Conservation (phyloP, 2,329 filamentous ascomycete species). For the Paecilomyces sp. region DNA sequence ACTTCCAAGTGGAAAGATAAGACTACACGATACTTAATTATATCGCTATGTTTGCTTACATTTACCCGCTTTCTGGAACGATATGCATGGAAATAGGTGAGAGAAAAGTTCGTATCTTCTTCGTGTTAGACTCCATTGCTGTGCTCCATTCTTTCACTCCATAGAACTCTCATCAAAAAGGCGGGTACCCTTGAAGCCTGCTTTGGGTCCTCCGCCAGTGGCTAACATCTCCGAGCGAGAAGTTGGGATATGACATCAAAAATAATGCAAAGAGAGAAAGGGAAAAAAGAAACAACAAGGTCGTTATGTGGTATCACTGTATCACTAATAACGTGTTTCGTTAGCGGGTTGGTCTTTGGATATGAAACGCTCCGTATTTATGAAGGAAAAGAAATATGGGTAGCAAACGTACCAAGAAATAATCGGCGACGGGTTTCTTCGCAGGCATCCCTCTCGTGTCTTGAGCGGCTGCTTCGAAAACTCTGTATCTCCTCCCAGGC, state of each 20-base stretch:
- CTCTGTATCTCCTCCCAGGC: conserved; percentile 82
- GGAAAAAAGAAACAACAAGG: not conserved
- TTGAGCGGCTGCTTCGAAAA: conserved; percentile 95
- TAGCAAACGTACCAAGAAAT: conserved; percentile 60
- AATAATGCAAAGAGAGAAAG: not conserved
- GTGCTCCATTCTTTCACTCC: not conserved
- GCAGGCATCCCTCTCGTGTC: conserved; percentile 96
- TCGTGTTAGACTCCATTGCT: not conserved
- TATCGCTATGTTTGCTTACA: not conserved
- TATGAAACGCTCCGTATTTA: not conserved
- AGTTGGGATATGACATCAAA: not conserved
- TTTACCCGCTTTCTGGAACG: not conserved
- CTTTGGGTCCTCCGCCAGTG: not conserved
- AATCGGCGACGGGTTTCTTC: conserved; percentile 96
- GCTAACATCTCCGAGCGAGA: not conserved
- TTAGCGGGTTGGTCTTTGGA: not conserved
- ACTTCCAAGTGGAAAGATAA: too few relatives aligned
- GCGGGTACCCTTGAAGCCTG: not conserved
- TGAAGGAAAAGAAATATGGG: not conserved
- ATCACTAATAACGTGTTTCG: not conserved
- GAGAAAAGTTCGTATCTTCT: not conserved
- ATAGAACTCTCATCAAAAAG: not conserved
- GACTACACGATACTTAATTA: not conserved
- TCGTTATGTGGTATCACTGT: conserved; percentile 3
- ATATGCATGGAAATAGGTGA: not conserved